phyloP scores from a whole-genome alignment of 2,329 filamentous ascomycete species.

The Elsinoe batatas region DNA sequence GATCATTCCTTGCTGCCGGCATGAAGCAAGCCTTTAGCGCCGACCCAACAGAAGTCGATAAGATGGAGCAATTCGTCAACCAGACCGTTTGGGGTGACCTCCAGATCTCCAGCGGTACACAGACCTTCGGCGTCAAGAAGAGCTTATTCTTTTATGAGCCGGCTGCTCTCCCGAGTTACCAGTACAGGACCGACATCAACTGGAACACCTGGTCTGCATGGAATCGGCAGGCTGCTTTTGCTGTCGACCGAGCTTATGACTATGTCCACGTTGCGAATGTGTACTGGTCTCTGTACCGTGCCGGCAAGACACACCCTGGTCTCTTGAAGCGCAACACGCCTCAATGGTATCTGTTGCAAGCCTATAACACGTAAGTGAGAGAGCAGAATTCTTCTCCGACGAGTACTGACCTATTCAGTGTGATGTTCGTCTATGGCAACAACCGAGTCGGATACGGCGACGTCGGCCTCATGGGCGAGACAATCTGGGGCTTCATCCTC shows the following conservation, averaged over 20 bases:
- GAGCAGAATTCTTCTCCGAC: neutral
- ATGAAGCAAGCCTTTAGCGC: constrained; percentile 48
- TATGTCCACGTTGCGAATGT: constrained; percentile 48
- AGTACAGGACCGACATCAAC: constrained; percentile 36
- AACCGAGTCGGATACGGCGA: constrained; percentile 33
- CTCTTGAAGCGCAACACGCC: constrained; percentile 35
- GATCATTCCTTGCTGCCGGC: constrained; percentile 45
- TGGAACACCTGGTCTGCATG: constrained; percentile 46
- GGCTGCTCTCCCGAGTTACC: constrained; percentile 32
- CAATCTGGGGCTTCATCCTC: constrained; percentile 45
- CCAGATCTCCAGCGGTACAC: constrained; percentile 27
- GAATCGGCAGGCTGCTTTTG: constrained; percentile 38
- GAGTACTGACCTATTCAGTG: neutral
- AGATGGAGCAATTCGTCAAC: constrained; percentile 46
- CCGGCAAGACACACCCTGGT: constrained; percentile 40
- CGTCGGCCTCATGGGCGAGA: constrained; percentile 51
- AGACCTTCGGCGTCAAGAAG: constrained; percentile 42
- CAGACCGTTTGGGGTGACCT: constrained; percentile 42
- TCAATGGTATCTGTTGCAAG: constrained; percentile 48
- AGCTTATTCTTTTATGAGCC: constrained; percentile 51
- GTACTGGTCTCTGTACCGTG: constrained; percentile 51
- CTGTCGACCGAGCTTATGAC: constrained; percentile 45
- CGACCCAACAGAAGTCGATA: constrained; percentile 38
- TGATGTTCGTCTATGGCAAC: constrained; percentile 25
- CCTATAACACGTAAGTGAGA: constrained; percentile 40